A percentile compares a stretch with the other conserved stretches of the same genome.
Evolutionary conservation across 2,329 filamentous ascomycete genomes (phyloP).

Genomic region (Cladophialophora exuberans): DNA sequence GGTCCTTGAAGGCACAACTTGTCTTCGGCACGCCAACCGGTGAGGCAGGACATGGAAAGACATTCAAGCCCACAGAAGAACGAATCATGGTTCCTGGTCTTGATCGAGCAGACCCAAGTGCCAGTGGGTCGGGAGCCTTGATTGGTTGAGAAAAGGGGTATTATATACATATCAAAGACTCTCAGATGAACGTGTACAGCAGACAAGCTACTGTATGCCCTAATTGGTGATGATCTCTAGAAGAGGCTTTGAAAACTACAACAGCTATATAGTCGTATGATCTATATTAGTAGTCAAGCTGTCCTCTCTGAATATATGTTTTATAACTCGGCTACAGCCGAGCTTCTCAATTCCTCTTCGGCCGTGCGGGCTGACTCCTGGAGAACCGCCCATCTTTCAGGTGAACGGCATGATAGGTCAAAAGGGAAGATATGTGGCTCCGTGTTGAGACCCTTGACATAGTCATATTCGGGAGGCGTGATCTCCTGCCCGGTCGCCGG

Average conservation of each 20-base stretch:
- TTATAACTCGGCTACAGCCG: background rate
- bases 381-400: slow-evolving; percentile 3
- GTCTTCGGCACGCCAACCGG: slow-evolving; percentile 3
- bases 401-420: slow-evolving; percentile 5
- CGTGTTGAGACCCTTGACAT: slow-evolving; percentile 11
- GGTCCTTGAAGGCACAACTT: background rate
- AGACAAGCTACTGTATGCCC: too few relatives aligned
- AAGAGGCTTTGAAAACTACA: too few relatives aligned
- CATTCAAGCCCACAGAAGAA: background rate
- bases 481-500: slow-evolving; percentile 5
- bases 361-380: background rate
- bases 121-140: background rate
- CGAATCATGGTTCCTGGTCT: background rate
- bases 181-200: too few relatives aligned
- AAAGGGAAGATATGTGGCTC: slow-evolving; percentile 7
- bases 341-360: background rate
- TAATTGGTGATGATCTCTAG: too few relatives aligned
- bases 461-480: slow-evolving; percentile 12
- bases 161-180: too few relatives aligned
- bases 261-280: too few relatives aligned
- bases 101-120: too few relatives aligned
- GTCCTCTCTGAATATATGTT: background rate
- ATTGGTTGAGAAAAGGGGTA: background rate
- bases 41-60: background rate
- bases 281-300: too few relatives aligned